These are phyloP conservation scores for Breynia disticha DNA, from an alignment of 441 rosid species.

Conservation along the genomic window DNA sequence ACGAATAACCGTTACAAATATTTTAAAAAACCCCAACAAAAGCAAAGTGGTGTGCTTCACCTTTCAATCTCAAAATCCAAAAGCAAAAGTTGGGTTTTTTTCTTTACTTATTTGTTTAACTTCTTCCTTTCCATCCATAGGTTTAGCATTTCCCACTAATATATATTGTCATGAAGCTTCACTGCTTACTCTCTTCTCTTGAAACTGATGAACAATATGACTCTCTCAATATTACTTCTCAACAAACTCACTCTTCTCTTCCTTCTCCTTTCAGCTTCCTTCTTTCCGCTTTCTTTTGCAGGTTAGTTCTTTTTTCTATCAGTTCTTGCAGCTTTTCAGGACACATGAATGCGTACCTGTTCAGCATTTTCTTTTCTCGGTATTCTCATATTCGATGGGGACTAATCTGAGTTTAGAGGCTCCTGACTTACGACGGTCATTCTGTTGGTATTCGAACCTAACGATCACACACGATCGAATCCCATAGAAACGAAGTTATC, in stretches of 20 bases:
- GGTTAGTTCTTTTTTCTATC: constrained; percentile 25
- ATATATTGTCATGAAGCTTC: constrained; percentile 1
- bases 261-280: constrained; percentile 47
- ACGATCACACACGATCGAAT: too few species aligned
- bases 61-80: constrained; percentile 31
- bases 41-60: constrained; percentile 61
- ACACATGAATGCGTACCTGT: too few species aligned
- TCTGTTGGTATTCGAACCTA: too few species aligned
- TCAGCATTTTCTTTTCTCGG: too few species aligned
- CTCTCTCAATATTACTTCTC: constrained; percentile 26
- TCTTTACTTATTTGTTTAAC: not conserved
- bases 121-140: not conserved
- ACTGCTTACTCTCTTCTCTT: constrained; percentile 4
- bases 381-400: too few species aligned
- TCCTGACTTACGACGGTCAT: too few species aligned
- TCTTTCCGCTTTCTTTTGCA: constrained; percentile 52
- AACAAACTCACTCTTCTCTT: constrained; percentile 50
- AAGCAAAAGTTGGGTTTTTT: constrained; percentile 4
- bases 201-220: constrained; percentile 24
- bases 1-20: too few species aligned
- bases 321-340: constrained; percentile 11
- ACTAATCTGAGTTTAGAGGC: too few species aligned
- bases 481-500: too few species aligned
- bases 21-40: constrained; percentile 80
- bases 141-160: constrained; percentile 9